Conservation (phyloP, 1,284 basidiomycete species). For the Takashimella koratensis region DNA sequence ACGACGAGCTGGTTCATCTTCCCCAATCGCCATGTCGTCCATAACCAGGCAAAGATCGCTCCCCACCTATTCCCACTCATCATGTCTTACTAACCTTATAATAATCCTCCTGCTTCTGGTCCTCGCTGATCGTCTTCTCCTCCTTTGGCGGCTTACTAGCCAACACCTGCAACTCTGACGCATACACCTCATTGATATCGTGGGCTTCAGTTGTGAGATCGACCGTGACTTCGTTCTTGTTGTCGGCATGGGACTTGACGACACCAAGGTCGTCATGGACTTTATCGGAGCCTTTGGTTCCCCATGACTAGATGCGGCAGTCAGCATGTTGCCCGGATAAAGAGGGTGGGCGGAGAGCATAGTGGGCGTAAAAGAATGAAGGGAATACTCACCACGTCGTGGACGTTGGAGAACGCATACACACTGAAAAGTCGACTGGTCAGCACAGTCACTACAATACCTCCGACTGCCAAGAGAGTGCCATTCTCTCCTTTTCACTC, state of each 20-base stretch:
- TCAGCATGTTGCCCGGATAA: slow-evolving; percentile 3
- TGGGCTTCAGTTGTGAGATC: slow-evolving; percentile 73
- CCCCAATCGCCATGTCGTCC: too few species aligned
- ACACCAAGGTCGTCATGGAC: slow-evolving; percentile 72
- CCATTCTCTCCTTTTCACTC: too few species aligned
- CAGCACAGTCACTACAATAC: too few species aligned
- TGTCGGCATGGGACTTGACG: slow-evolving; percentile 54
- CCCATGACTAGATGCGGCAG: slow-evolving; percentile 57
- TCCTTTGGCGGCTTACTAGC: slow-evolving; percentile 67
- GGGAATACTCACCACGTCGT: slow-evolving; percentile 53
- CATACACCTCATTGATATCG: slow-evolving; percentile 81
- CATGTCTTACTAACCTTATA: slow-evolving; percentile 57
- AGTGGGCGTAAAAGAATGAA: slow-evolving; percentile 9
- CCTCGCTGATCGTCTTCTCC: slow-evolving; percentile 55
- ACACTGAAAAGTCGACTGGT: slow-evolving; percentile 28
- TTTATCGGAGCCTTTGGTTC: slow-evolving; percentile 86
- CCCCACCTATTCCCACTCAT: too few species aligned
- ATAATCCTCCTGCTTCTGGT: slow-evolving; percentile 80
- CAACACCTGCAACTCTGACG: slow-evolving; percentile 75
- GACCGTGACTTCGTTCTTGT: slow-evolving; percentile 67
- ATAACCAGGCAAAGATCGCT: too few species aligned
- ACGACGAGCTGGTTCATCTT: too few species aligned
- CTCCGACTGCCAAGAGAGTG: too few species aligned
- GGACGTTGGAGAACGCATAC: slow-evolving; percentile 75
- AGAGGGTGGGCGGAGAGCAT: slow-evolving; percentile 12